These are phyloP conservation scores for Kodamaea anthophila DNA, from an alignment of 1,139 yeast genomes.

Conservation along the genomic window DNA sequence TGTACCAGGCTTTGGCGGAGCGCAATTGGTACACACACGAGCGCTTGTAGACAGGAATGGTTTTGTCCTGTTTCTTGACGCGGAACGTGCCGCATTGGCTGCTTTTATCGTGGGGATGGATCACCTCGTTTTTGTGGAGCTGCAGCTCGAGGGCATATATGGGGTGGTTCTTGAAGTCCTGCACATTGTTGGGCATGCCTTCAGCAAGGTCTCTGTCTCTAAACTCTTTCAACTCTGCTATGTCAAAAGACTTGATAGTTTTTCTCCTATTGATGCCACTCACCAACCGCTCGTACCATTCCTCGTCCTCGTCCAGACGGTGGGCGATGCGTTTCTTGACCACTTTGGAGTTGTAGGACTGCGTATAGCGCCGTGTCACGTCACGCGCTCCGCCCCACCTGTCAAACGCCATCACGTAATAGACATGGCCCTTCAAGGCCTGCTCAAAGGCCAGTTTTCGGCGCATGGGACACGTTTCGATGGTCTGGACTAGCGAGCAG, in stretches of 20 bases:
- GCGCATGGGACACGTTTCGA: conserved; percentile 60
- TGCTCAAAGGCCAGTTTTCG: conserved; percentile 70
- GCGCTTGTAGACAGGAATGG: conserved; percentile 60
- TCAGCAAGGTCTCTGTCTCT: conserved; percentile 62
- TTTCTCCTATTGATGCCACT: conserved; percentile 12
- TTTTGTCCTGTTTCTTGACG: conserved; percentile 23
- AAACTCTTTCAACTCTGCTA: conserved; percentile 67
- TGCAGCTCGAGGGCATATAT: conserved; percentile 77
- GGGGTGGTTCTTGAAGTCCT: conserved; percentile 86
- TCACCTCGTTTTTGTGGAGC: conserved; percentile 61
- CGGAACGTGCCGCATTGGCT: conserved; percentile 65
- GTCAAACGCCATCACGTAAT: conserved; percentile 77
- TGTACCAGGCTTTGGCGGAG: conserved; percentile 83
- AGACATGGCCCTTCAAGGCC: conserved; percentile 53
- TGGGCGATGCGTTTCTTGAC: conserved; percentile 63
- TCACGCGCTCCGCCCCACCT: conserved; percentile 62
- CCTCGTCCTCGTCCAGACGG: conserved; percentile 47
- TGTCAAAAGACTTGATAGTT: conserved; percentile 38
- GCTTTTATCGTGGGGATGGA: conserved; percentile 56
- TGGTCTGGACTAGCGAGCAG: conserved; percentile 57
- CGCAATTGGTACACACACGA: conserved; percentile 56
- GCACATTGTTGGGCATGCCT: conserved; percentile 80
- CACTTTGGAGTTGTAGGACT: conserved; percentile 65
- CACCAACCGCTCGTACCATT: conserved; percentile 52
- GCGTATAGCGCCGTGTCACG: conserved; percentile 78